Base-by-base conservation (phyloP, 345 rosid genomes). In the Leavenworthia alabamica region DNA sequence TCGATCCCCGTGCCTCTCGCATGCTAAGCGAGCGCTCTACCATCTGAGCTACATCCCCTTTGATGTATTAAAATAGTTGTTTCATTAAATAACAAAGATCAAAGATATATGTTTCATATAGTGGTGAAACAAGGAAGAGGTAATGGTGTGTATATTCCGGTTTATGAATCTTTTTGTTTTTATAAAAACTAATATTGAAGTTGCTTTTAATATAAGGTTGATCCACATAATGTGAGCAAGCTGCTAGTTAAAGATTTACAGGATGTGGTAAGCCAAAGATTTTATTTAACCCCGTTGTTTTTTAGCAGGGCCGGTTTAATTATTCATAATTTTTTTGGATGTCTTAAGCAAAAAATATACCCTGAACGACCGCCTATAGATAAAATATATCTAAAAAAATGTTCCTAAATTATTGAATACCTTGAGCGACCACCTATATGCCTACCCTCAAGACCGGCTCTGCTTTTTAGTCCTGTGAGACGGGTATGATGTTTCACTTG, bases 111-210 rank as follows among this genome's bases (percentile, higher is more conserved):
- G 86, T 89, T 63, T 1, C 73, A 48, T 89, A 79, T 51, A 64
- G 64, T 93, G 99, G 99, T 97, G 94, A 27, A 87, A 93, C 71
- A 83, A 76, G 80, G 99, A 93, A 81, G 99, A 93, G 96, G 99
- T 89, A 76, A 23, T n/a, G n/a, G n/a, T 44, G 26, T 63, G 66
- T 44, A 36, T 44, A 24, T 56, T 57, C 14, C 62, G 20, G 15
- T 13, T 71, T 70, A 10, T 43, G 5, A 4, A 9, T n/a, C n/a
- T 12, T 56, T 20, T 31, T 11, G 16, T 22, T 56, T 14, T 36
- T 4, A 4, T 37, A 27, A 7, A 45, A 54, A 47, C 48, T 46
- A 63, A 56, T 9, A 2, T 42, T 40, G 32, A n/a, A 36, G 44
- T 47, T 71, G 53, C n/a, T 17, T 26, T 12, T 41, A 35, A 68